These are phyloP conservation scores for Microthlaspi erraticum DNA, from an alignment of 345 rosid species.

Conservation along the genomic window DNA sequence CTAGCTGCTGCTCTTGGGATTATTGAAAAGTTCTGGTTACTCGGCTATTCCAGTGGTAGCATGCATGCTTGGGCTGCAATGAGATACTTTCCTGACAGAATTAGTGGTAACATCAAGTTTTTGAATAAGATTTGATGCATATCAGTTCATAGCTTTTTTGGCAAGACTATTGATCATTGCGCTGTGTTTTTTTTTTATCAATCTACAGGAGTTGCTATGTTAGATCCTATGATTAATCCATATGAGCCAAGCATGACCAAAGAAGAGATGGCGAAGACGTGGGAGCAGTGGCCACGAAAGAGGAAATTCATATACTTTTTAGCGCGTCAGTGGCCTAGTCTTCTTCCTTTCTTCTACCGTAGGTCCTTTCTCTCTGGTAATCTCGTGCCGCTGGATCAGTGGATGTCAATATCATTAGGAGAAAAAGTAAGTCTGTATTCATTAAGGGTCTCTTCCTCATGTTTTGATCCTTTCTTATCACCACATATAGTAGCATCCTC, in stretches of 20 bases:
- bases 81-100: conserved; percentile 71
- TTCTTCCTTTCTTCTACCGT: conserved; percentile 65
- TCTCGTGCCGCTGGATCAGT: conserved; percentile 69
- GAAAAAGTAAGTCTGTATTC: conserved; percentile 58
- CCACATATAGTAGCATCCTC: conserved; percentile 16
- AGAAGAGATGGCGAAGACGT: conserved; percentile 72
- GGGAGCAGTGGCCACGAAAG: conserved; percentile 68
- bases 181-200: conserved; percentile 26
- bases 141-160: neutral
- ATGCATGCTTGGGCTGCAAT: conserved; percentile 96
- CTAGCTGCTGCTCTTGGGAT: conserved; percentile 74
- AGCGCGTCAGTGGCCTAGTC: conserved; percentile 69
- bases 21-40: conserved; percentile 79
- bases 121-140: neutral
- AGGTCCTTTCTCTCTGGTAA: conserved; percentile 80
- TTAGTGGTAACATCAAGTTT: conserved; percentile 63
- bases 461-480: neutral
- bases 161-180: conserved; percentile 8
- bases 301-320: conserved; percentile 70
- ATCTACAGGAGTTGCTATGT: conserved; percentile 77
- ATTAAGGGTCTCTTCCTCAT: conserved; percentile 3
- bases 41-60: conserved; percentile 82
- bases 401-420: conserved; percentile 74
- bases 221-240: conserved; percentile 82
- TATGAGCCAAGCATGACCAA: conserved; percentile 79